Base-by-base conservation (phyloP, 2,329 filamentous ascomycete species). In the Alternaria arborescens region DNA sequence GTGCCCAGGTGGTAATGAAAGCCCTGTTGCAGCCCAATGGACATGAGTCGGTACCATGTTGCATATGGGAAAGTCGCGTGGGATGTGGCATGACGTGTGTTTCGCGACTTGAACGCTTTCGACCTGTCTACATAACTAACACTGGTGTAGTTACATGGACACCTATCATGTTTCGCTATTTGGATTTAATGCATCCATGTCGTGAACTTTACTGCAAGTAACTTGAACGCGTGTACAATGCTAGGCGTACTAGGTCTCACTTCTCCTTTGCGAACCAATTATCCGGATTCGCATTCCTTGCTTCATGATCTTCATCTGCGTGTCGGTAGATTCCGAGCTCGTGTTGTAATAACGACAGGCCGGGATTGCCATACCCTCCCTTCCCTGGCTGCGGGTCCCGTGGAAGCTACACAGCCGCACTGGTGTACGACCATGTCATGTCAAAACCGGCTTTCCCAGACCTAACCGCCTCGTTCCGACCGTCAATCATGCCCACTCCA, bases 21-120 rank as follows among this genome's bases (percentile, higher is more conserved):
- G 58, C 53, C 53, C 47, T 60, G 58, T 60, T 57, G 58, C 51
- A 51, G 58, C 58, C 58, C 53, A 57, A 60, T 57, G 32, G 47
- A 50, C 54, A 56, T 42, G 58, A 57, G 53, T 60, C 53, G 55
- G 32, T 32, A 30, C 40, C 22, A 24, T 57, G 53, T 60, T 51
- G 47, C 58, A 60, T 40, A 24, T 36, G 48, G 46, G 41, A 57
- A 38, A 44, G 53, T 51, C 47, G 41, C 52, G 58, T 57, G 53
- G 58, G 46, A 60, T 28, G 18, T 38, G 43, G 20, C 43, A 55
- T 52, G 36, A 60, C 52, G 55, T 40, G 58, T 60, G 53, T 60
- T 55, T 55, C 46, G 52, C 50, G 52, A 43, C 44, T 59, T 55
- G 44, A 30, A 34, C 57, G 43, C 52, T n/a, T 28, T 51, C 36